Evolutionary conservation across 78 protist species (phyloP).

Genomic region (Chrysochromulina tobinii): DNA sequence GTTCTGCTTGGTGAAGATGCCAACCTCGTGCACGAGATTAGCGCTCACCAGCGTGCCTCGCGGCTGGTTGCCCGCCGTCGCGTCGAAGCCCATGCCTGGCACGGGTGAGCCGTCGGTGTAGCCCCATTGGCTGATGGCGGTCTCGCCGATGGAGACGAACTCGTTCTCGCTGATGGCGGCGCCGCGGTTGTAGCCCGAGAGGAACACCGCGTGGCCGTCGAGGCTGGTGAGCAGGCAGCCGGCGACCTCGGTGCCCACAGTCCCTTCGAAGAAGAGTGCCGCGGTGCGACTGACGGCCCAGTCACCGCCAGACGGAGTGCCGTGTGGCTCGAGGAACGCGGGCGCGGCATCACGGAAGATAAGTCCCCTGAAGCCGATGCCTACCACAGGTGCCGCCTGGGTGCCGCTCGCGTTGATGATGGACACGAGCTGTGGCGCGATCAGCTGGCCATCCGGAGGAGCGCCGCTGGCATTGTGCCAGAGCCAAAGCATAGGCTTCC

Average conservation of each 20-base stretch:
- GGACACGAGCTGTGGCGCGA: no score
- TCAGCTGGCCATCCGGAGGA: neutral
- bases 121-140: constrained; percentile 53
- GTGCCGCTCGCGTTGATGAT: no score
- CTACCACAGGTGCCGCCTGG: no score
- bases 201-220: constrained; percentile 38
- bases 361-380: no score
- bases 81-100: constrained; percentile 38
- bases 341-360: no score
- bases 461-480: neutral
- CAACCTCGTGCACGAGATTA: constrained; percentile 42
- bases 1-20: constrained; percentile 48
- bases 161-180: neutral
- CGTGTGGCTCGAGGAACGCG: constrained; percentile 55
- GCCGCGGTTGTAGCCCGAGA: neutral
- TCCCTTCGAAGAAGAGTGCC: constrained; percentile 40
- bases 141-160: constrained; percentile 2
- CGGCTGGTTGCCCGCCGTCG: constrained; percentile 44
- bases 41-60: neutral
- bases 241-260: neutral
- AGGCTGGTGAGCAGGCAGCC: neutral
- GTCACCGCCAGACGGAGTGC: constrained; percentile 60
- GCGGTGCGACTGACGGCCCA: constrained; percentile 55
- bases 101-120: constrained; percentile 7
- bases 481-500: neutral